These are phyloP conservation scores for Mycena amicta DNA, from an alignment of 768 basidiomycete genomes.

Conservation along the genomic window DNA sequence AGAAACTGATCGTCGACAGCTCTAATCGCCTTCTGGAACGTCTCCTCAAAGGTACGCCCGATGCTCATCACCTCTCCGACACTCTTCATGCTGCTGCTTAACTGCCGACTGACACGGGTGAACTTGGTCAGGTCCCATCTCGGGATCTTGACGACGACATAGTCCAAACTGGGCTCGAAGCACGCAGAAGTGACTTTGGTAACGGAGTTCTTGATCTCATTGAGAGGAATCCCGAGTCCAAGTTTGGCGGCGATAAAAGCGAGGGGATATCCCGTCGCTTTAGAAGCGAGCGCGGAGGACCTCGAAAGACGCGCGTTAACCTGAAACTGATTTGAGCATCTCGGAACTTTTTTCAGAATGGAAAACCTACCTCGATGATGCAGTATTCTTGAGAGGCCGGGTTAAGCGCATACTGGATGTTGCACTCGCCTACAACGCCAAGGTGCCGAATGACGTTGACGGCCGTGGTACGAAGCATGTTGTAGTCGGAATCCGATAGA, in stretches of 20 bases:
- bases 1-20: slow-evolving; percentile 94
- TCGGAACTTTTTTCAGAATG: no score
- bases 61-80: slow-evolving; percentile 99
- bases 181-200: slow-evolving; percentile 96
- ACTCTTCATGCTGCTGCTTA: slow-evolving; percentile 98
- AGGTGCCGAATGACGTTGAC: slow-evolving; percentile 99
- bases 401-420: slow-evolving; percentile 98
- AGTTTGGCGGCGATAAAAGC: slow-evolving; percentile 99
- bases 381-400: slow-evolving; percentile 95
- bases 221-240: slow-evolving; percentile 94
- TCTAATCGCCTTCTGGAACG: slow-evolving; percentile 96
- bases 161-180: slow-evolving; percentile 97
- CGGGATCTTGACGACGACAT: slow-evolving; percentile 97
- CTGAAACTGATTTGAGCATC: no score
- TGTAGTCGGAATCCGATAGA: slow-evolving; percentile 97
- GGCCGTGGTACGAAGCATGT: slow-evolving; percentile 98
- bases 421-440: slow-evolving; percentile 97
- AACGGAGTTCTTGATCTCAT: slow-evolving; percentile 97
- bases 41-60: slow-evolving; percentile 97
- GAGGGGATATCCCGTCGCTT: slow-evolving; percentile 96
- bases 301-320: slow-evolving; percentile 98
- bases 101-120: slow-evolving; percentile 83
- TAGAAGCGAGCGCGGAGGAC: slow-evolving; percentile 96
- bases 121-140: slow-evolving; percentile 99
- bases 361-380: slow-evolving; percentile 85